Evolutionary conservation across 257 asterid species (phyloP).

Genomic region (Penstemon davidsonii): DNA sequence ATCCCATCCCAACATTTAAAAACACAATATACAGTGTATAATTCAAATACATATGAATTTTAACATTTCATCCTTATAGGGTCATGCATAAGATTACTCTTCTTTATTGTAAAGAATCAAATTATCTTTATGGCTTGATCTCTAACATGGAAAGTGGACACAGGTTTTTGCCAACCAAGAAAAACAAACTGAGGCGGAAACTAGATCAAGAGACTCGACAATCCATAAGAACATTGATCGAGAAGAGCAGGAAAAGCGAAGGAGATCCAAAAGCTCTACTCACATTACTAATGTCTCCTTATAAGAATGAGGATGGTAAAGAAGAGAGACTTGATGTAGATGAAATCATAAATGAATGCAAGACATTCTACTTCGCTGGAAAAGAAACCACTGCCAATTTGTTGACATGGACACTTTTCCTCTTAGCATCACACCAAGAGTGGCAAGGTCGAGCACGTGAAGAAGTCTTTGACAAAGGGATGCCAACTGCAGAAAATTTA

Average conservation of each 20-base stretch:
- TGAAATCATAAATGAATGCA: constrained; percentile 62
- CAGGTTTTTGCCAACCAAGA: constrained; percentile 67
- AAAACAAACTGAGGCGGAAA: constrained; percentile 53
- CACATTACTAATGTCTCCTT: constrained; percentile 33
- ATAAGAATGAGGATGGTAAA: constrained; percentile 20
- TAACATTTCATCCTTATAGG: background rate
- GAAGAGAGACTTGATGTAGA: constrained; percentile 48
- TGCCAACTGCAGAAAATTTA: constrained; percentile 35
- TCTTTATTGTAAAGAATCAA: too few species aligned
- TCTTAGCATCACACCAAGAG: constrained; percentile 63
- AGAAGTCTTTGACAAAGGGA: constrained; percentile 38
- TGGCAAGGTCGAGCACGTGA: constrained; percentile 68
- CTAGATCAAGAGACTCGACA: constrained; percentile 57
- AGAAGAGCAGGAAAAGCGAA: constrained; percentile 29
- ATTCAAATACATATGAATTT: background rate
- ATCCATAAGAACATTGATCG: constrained; percentile 40
- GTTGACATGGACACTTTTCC: constrained; percentile 67
- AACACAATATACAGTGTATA: too few species aligned
- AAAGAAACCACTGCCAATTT: constrained; percentile 69
- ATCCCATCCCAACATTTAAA: background rate
- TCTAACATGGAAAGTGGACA: background rate
- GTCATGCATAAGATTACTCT: too few species aligned
- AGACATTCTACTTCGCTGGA: constrained; percentile 65
- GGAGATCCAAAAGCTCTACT: constrained; percentile 35
- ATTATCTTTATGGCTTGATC: background rate